phyloP scores from a whole-genome alignment of 305 asterid species.

The Plantago coronopus region DNA sequence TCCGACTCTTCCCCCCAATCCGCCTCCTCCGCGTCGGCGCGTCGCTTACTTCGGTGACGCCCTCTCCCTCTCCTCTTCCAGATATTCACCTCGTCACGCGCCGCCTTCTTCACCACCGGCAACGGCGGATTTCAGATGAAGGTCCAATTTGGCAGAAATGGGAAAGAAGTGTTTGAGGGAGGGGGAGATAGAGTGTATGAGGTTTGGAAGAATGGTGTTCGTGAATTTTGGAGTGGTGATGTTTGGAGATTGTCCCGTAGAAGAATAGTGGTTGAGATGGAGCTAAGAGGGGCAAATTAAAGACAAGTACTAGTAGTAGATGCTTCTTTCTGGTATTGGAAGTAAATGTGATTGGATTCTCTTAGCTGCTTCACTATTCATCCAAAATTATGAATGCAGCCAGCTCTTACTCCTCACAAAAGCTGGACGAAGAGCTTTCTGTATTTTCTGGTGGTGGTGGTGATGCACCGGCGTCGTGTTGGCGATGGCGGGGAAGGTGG shows the following conservation, averaged over 20 bases:
- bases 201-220: constrained; percentile 33
- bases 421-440: too few relatives aligned
- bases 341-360: too few relatives aligned
- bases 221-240: constrained; percentile 29
- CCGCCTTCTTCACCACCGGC: constrained; percentile 67
- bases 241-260: constrained; percentile 24
- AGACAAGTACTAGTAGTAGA: too few relatives aligned
- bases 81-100: constrained; percentile 41
- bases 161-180: constrained; percentile 42
- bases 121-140: constrained; percentile 83
- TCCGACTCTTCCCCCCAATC: too few relatives aligned
- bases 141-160: constrained; percentile 36
- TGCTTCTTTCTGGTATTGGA: too few relatives aligned
- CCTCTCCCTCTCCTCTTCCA: constrained; percentile 72
- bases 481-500: too few relatives aligned
- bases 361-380: too few relatives aligned
- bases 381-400: too few relatives aligned
- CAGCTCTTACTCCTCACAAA: too few relatives aligned
- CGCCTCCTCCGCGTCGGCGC: too few relatives aligned
- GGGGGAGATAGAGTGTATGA: constrained; percentile 31
- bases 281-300: constrained; percentile 27
- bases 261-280: constrained; percentile 40
- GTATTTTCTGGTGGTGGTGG: constrained; percentile 25
- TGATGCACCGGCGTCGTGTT: constrained; percentile 26
- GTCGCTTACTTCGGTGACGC: too few relatives aligned